Evolutionary conservation across 768 basidiomycete genomes (phyloP).

Genomic region (Amanita phalloides): DNA sequence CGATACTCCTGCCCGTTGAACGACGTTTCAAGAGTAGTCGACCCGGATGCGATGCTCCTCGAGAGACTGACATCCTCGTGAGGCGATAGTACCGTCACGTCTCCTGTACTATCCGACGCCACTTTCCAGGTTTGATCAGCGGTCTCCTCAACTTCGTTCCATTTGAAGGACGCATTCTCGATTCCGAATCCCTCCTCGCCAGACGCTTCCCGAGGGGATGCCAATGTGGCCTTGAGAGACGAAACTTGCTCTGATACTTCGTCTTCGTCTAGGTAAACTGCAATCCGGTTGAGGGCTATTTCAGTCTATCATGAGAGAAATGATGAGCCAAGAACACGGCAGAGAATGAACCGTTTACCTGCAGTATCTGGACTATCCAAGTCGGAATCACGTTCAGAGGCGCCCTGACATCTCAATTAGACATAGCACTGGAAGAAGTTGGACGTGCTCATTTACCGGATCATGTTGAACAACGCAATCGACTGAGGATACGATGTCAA

Average conservation of each 20-base stretch:
- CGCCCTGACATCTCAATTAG: constrained; percentile 21
- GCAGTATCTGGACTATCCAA: constrained; percentile 70
- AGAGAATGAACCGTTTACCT: constrained; percentile 20
- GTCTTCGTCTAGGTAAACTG: constrained; percentile 57
- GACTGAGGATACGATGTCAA: constrained; percentile 26
- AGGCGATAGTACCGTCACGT: background rate
- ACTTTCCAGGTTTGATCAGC: constrained; percentile 12
- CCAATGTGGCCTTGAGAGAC: constrained; percentile 36
- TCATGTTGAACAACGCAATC: constrained; percentile 79
- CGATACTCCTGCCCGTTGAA: constrained; percentile 27
- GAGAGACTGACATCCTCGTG: constrained; percentile 9
- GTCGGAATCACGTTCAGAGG: constrained; percentile 76
- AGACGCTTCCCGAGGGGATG: constrained; percentile 17
- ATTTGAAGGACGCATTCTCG: constrained; percentile 48
- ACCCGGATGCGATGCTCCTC: constrained; percentile 14
- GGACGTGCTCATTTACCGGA: constrained; percentile 33
- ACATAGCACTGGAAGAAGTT: background rate
- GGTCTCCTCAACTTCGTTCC: constrained; percentile 40
- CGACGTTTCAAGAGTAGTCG: constrained; percentile 11
- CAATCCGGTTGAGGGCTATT: constrained; percentile 58
- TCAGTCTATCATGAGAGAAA: constrained; percentile 28
- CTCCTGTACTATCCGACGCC: background rate
- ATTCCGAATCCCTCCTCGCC: constrained; percentile 40
- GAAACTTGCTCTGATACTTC: constrained; percentile 64
- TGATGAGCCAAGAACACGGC: background rate